Conservation (phyloP, 2,329 filamentous ascomycete genomes). For the Trichophaea hybrida region DNA sequence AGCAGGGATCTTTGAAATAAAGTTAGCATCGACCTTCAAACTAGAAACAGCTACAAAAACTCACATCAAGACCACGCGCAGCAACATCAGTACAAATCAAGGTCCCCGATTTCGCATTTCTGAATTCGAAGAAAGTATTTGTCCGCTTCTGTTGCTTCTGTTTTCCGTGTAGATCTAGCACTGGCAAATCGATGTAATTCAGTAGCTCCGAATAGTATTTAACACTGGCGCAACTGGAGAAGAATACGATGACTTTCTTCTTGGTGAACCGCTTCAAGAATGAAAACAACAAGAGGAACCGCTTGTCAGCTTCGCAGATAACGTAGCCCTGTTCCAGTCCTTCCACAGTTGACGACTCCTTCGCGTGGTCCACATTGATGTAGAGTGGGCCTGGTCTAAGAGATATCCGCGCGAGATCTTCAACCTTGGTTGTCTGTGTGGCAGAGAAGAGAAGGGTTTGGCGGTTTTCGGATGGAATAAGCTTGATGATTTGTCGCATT, state of each 20-base stretch:
- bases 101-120: constrained; percentile 54
- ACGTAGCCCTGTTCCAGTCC: constrained; percentile 94
- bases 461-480: constrained; percentile 68
- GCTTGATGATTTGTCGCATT: constrained; percentile 92
- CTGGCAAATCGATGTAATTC: constrained; percentile 91
- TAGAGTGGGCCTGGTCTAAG: constrained; percentile 81
- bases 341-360: constrained; percentile 82
- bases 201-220: constrained; percentile 92
- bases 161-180: constrained; percentile 79
- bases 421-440: constrained; percentile 96
- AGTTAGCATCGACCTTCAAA: neutral
- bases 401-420: constrained; percentile 89
- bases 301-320: constrained; percentile 80
- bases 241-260: constrained; percentile 97
- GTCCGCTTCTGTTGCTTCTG: constrained; percentile 99
- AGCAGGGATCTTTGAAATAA: constrained; percentile 41
- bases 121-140: constrained; percentile 96
- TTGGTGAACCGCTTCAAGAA: constrained; percentile 84
- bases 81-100: constrained; percentile 95
- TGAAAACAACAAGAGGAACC: constrained; percentile 84
- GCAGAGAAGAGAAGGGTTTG: constrained; percentile 99
- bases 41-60: constrained; percentile 27
- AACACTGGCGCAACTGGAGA: constrained; percentile 81
- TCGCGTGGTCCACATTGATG: constrained; percentile 86
- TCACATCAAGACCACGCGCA: constrained; percentile 74